Base-by-base conservation (phyloP, 805 yeast species). In the Metschnikowia drakensbergensis region DNA sequence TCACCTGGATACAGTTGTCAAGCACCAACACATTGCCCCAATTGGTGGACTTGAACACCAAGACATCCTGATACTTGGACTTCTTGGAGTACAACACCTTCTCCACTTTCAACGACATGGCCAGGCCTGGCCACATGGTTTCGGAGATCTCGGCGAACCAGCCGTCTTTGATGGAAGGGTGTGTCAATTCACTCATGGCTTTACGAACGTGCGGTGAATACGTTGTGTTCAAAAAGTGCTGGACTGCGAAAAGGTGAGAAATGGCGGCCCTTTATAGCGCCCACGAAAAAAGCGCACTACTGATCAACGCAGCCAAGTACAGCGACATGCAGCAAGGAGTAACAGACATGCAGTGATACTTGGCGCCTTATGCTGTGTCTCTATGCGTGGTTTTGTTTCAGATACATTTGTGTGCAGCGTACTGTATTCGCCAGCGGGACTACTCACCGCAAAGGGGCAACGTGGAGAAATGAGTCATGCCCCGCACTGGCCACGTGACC, bases 81-180 rank as follows among this genome's bases (percentile, higher is more conserved):
- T 84, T 79, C 67, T 86, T 96, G 53, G 80, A 86, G 71, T 87
- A 90, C 57, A 92, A 77, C 46, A 92, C 80, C 69, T 90, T 83
- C 58, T 92, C 89, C 50, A 92, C 98, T 55, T 83, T 80, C 59
- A 92, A 77, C 45, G 90, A 81, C 94, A 94, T 84, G 58, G 97
- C 98, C 78, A 91, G 96, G 57, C 99, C 99, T 29, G 99, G 98
- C 96, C 97, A 92, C 88, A 89, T 86, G 65, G 96, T 88, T 69
- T 91, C 88, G 58, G 96, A 87, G 67, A 87, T 77, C 71, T 92
- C 99, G 62, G 92, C 83, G 75, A 92, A 92, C 99, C 99, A 92
- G 64, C 97, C 97, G 70, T 94, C 90, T 65, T 77, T 76, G 61
- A 79, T 71, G 46, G 79, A 66, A 32, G 83, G 83, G 68, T 80